Conservation (phyloP, 192 early-diverging fungal species). For the Coemansia sp. region DNA sequence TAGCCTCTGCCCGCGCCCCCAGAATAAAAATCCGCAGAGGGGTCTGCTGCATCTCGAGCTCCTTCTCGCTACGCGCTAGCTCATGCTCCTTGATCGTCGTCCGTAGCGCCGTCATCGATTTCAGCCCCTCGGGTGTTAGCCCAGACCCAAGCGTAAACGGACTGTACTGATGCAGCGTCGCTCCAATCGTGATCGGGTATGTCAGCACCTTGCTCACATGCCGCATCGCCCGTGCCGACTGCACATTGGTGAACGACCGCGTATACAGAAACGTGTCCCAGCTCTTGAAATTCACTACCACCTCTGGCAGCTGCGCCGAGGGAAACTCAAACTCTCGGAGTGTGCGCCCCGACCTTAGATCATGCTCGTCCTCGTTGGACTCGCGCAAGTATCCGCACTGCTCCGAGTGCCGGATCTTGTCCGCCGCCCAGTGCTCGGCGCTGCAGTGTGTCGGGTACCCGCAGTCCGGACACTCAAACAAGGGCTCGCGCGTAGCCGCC, state of each 20-base stretch:
- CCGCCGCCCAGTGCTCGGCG: slow-evolving; percentile 65
- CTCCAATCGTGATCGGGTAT: slow-evolving; percentile 76
- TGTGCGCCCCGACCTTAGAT: slow-evolving; percentile 70
- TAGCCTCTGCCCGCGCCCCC: slow-evolving; percentile 73
- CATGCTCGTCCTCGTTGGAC: slow-evolving; percentile 77
- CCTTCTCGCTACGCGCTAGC: slow-evolving; percentile 52
- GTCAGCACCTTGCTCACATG: slow-evolving; percentile 79
- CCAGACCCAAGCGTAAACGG: slow-evolving; percentile 65
- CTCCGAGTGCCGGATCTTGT: slow-evolving; percentile 57
- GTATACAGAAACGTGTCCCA: slow-evolving; percentile 83
- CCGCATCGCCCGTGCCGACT: slow-evolving; percentile 69
- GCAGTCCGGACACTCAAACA: slow-evolving; percentile 73
- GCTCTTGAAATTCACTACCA: slow-evolving; percentile 71
- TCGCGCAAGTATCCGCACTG: slow-evolving; percentile 63
- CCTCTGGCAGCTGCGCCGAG: slow-evolving; percentile 66
- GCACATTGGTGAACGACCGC: slow-evolving; percentile 71
- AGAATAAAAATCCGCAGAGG: slow-evolving; percentile 69
- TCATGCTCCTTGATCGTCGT: slow-evolving; percentile 56
- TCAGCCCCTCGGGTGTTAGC: slow-evolving; percentile 71
- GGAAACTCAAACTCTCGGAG: slow-evolving; percentile 83
- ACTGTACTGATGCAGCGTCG: slow-evolving; percentile 69
- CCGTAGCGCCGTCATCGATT: slow-evolving; percentile 65
- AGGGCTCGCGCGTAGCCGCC: slow-evolving; percentile 52
- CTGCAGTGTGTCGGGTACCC: slow-evolving; percentile 80
- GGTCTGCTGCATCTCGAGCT: slow-evolving; percentile 55